Base-by-base conservation (phyloP, 169 alveolate species). In the Plasmodium chabaudi region DNA sequence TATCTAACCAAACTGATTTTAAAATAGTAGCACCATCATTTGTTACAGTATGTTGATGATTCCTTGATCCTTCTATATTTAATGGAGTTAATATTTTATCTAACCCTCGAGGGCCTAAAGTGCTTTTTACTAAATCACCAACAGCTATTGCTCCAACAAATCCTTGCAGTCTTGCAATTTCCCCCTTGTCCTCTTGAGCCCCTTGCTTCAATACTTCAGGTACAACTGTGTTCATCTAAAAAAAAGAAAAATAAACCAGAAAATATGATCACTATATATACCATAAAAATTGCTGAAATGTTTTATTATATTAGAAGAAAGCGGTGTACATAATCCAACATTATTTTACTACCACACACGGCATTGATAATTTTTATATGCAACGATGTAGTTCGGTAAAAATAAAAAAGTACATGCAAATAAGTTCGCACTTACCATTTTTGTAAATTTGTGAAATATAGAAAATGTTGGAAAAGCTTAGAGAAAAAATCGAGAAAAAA, bases 1-100 rank as follows among this genome's bases (percentile, higher is more conserved):
- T 99, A 94, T 98, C 99, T 23, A 99, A 97, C 97, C 99, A 98
- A 60, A 99, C 98, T 56, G 99, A 96, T 93, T 96, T 98, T 86
- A 99, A 94, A 15, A 99, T 99, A 0, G 99, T 99, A 9, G 99
- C 99, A 12, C 99, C 99, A 93, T 99, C 99, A 93, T 99, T 99
- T 1, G 99, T 98, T 5, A 98, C 98, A 47, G 98, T 97, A 90
- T 97, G 97, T 77, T 94, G 95, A 73, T 94, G 96, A 57, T 93
- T 97, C 56, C 94, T 92, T 84, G 96, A 94, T 25, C 97, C 98
- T 34, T 95, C 97, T 88, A 91, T 44, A 61, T 94, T 95, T 97
- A 95, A 94, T n/a, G 99, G 98, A 88, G 97, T 97, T 56, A 98
- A 92, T 56, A 98, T 95, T 92, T 98, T 98, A 93, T 98, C 99